A percentile compares a stretch with the other conserved stretches of the same genome.
Evolutionary conservation across 768 basidiomycete species (phyloP).

Genomic region (Lentinula raphanica): DNA sequence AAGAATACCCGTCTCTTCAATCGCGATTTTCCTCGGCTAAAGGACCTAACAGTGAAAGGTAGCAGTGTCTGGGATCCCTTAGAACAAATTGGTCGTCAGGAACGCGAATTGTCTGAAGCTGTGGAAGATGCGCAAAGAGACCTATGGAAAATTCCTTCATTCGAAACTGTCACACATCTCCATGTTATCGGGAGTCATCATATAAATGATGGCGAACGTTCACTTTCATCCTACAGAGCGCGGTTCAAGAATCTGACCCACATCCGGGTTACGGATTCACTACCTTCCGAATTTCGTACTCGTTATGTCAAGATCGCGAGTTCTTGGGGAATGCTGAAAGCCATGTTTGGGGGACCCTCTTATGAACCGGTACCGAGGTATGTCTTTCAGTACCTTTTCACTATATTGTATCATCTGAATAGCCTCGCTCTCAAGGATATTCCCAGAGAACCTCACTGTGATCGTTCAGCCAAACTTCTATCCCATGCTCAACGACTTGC

Average conservation of each 20-base stretch:
- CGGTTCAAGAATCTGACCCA: slow-evolving; percentile 6
- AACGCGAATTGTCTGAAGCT: background rate
- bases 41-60: slow-evolving; percentile 5
- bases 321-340: background rate
- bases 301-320: background rate
- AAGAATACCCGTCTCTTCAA: background rate
- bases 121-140: background rate
- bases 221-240: background rate
- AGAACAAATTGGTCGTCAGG: background rate
- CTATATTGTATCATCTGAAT: too few relatives aligned
- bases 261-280: slow-evolving; percentile 6
- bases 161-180: slow-evolving; percentile 10
- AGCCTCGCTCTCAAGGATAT: too few relatives aligned
- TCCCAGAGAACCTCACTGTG: background rate
- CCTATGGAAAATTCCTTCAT: background rate
- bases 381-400: slow-evolving; percentile 20
- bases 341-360: background rate
- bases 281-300: background rate
- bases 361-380: background rate
- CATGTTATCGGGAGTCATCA: slow-evolving; percentile 2
- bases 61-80: background rate
- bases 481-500: background rate
- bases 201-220: background rate
- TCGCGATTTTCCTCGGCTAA: slow-evolving; percentile 3
- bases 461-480: background rate